Base-by-base conservation (phyloP, 306 rosid genomes). In the Alnus rubra region DNA sequence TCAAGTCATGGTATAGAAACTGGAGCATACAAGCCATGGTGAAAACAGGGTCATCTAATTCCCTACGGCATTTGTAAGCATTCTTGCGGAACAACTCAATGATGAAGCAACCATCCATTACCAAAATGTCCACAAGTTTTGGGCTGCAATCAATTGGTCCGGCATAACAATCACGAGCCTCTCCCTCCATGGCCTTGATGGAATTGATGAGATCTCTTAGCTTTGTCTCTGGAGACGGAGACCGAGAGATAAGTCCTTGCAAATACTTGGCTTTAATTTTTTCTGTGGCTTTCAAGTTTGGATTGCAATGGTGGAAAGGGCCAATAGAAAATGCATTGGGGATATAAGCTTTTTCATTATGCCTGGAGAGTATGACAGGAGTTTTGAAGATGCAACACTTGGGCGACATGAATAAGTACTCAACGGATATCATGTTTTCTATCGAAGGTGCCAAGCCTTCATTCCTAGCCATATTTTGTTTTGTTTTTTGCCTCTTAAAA, bases 101-200 rank as follows among this genome's bases (percentile, higher is more conserved):
- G 13, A 84, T 31, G 58, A 84, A 84, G 75, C 82, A 84, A 11
- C 82, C 82, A 31, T 84, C 88, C 2, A 84, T 73, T 4, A 84
- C 44, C 77, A 84, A 51, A 33, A 84, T 75, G 50, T 70, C 55
- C 7, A 59, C 4, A n/a, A 84, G 67, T 0, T 77, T 1, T 4
- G 13, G 4, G 1, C 9, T 28, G 28, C 14, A 37, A 14, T 5
- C 54, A 14, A 77, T 33, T 28, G 62, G 50, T 23, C 62, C 65
- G 0, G 70, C 74, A 19, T 80, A 84, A 69, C 39, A 76, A 1
- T 4, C 9, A 0, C 62, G 79, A 5, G 82, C 77, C 2, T 1
- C 11, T 13, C 7, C 2, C 16, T 58, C 49, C 4, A 53, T 6
- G 3, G 42, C 9, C 0, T 0, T 0, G 7, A 78, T 42, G 9